phyloP scores from a whole-genome alignment of 768 basidiomycete species.

The Auricularia sp. region DNA sequence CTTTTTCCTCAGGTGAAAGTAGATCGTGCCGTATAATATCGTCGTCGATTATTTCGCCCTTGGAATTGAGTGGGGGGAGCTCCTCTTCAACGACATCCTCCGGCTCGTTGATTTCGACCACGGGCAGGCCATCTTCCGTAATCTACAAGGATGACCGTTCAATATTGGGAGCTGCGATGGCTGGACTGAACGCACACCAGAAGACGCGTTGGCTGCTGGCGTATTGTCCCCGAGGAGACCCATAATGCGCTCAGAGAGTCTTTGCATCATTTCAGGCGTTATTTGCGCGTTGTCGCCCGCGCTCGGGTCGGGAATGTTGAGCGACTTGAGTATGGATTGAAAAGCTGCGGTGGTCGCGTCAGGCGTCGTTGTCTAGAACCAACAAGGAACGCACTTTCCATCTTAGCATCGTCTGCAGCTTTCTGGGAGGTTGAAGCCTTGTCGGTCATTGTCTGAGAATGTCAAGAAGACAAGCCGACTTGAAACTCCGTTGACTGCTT shows the following conservation, averaged over 20 bases:
- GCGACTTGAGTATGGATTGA: slow-evolving; percentile 2
- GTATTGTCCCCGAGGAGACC: neutral
- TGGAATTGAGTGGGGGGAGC: slow-evolving; percentile 6
- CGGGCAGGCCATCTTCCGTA: slow-evolving; percentile 13
- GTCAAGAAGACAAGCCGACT: neutral
- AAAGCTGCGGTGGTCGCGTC: neutral
- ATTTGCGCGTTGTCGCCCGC: neutral
- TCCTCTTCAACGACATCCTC: slow-evolving; percentile 11
- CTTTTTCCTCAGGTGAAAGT: slow-evolving; percentile 2
- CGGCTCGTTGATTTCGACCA: slow-evolving; percentile 8
- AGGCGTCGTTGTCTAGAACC: neutral
- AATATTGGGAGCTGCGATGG: neutral
- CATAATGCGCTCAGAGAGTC: slow-evolving; percentile 1
- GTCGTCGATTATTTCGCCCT: neutral
- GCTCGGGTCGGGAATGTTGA: slow-evolving; percentile 1
- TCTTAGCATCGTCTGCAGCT: neutral
- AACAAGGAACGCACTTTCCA: neutral
- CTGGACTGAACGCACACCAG: neutral
- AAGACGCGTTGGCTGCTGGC: too few species aligned
- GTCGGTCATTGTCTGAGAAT: neutral
- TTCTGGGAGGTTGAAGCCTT: neutral
- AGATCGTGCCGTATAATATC: neutral
- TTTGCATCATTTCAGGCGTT: slow-evolving; percentile 2
- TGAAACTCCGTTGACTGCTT: neutral
- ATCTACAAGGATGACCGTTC: neutral